A percentile compares a stretch with the other conserved stretches of the same genome.
phyloP scores from a whole-genome alignment of 192 early-diverging fungal genomes.

The Spinellus fusiger region DNA sequence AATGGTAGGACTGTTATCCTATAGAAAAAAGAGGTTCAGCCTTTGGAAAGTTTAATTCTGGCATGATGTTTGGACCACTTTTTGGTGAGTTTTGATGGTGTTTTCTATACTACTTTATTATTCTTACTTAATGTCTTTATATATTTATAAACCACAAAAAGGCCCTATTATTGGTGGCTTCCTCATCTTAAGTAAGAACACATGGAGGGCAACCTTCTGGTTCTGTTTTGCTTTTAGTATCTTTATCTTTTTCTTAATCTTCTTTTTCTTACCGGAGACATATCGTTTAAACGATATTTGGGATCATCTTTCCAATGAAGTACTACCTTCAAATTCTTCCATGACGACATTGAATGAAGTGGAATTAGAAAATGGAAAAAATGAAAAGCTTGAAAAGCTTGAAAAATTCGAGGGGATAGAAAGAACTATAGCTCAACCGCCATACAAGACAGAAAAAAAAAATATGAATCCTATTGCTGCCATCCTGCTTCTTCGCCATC shows the following conservation, averaged over 20 bases:
- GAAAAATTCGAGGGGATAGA: background rate
- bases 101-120: background rate
- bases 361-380: background rate
- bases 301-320: background rate
- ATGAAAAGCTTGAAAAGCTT: background rate
- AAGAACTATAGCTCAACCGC: background rate
- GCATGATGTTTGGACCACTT: slow-evolving; percentile 14
- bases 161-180: slow-evolving; percentile 39
- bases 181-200: slow-evolving; percentile 26
- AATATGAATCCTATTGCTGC: slow-evolving; percentile 9
- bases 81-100: slow-evolving; percentile 8
- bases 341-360: background rate
- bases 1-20: slow-evolving; percentile 10
- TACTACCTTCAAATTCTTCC: background rate
- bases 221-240: slow-evolving; percentile 34
- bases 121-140: too few species aligned
- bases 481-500: slow-evolving; percentile 25
- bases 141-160: too few species aligned
- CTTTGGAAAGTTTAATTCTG: slow-evolving; percentile 23
- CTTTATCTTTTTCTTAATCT: slow-evolving; percentile 30
- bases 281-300: slow-evolving; percentile 26
- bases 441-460: background rate
- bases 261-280: slow-evolving; percentile 42
- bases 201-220: slow-evolving; percentile 40
- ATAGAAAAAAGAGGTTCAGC: slow-evolving; percentile 16